A percentile compares a stretch with the other conserved stretches of the same genome.
Evolutionary conservation across 2,329 filamentous ascomycete species (phyloP).

Genomic region (Exophiala aquamarina): DNA sequence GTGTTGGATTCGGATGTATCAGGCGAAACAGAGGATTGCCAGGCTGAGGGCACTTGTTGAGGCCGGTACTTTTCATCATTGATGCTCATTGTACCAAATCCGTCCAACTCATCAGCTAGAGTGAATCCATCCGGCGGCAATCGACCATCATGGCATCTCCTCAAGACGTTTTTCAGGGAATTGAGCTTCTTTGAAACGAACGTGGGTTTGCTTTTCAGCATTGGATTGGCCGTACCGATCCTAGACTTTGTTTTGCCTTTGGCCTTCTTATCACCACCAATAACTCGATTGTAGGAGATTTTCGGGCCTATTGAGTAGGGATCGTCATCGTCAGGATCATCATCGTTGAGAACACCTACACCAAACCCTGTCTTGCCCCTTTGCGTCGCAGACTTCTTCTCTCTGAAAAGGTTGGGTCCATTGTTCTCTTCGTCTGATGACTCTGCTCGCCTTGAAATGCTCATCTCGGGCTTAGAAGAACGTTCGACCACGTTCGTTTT

Average conservation of each 20-base stretch:
- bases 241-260: slow-evolving; percentile 57
- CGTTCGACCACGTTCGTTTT: slow-evolving; percentile 18
- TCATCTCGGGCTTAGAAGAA: neutral
- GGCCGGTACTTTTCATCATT: slow-evolving; percentile 47
- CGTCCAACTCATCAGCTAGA: slow-evolving; percentile 58
- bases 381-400: slow-evolving; percentile 45
- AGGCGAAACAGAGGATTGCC: slow-evolving; percentile 62
- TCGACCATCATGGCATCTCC: slow-evolving; percentile 80
- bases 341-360: slow-evolving; percentile 86
- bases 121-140: slow-evolving; percentile 47
- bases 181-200: slow-evolving; percentile 70
- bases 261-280: slow-evolving; percentile 81
- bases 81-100: slow-evolving; percentile 47
- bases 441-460: slow-evolving; percentile 13
- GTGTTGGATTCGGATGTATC: slow-evolving; percentile 30
- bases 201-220: slow-evolving; percentile 66
- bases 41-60: slow-evolving; percentile 54
- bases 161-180: slow-evolving; percentile 46
- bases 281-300: slow-evolving; percentile 79
- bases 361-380: slow-evolving; percentile 71
- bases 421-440: slow-evolving; percentile 34
- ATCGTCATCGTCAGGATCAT: slow-evolving; percentile 84
- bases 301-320: slow-evolving; percentile 88
- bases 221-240: slow-evolving; percentile 60
- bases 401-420: slow-evolving; percentile 33